These are phyloP conservation scores for Fusarium tricinctum DNA, from an alignment of 2,329 filamentous ascomycete species.

Conservation along the genomic window DNA sequence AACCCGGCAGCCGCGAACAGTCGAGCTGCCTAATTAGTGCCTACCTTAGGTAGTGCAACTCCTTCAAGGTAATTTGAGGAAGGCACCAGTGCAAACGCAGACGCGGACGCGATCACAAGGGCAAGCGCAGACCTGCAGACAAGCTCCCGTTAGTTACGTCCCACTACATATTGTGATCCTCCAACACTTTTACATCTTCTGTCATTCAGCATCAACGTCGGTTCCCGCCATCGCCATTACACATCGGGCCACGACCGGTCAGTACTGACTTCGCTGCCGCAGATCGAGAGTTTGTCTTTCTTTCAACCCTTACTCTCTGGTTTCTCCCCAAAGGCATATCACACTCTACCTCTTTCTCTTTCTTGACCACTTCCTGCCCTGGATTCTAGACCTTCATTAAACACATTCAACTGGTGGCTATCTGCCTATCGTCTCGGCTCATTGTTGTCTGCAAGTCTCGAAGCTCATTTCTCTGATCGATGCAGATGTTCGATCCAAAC, in stretches of 20 bases:
- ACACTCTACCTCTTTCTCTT: constrained; percentile 1
- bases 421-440: background rate
- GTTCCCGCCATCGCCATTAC: constrained; percentile 34
- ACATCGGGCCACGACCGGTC: constrained; percentile 27
- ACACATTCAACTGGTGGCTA: background rate
- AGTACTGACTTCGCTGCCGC: constrained; percentile 23
- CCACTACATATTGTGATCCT: constrained; percentile 43
- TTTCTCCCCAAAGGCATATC: constrained; percentile 8
- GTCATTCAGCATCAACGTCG: constrained; percentile 27
- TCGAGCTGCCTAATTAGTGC: constrained; percentile 9
- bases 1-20: constrained; percentile 18
- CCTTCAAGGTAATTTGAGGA: constrained; percentile 1
- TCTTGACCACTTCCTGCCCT: constrained; percentile 6
- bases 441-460: background rate
- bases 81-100: constrained; percentile 26
- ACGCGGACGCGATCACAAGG: background rate
- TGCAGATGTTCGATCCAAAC: constrained; percentile 15
- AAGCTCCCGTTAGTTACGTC: constrained; percentile 35
- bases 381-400: background rate
- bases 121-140: constrained; percentile 26
- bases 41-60: background rate
- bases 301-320: background rate
- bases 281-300: constrained; percentile 2
- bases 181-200: constrained; percentile 19
- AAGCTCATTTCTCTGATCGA: constrained; percentile 1